A percentile compares a stretch with the other conserved stretches of the same genome.
Conservation (phyloP, 495 filamentous ascomycete species). For the Aspergillus hancockii region DNA sequence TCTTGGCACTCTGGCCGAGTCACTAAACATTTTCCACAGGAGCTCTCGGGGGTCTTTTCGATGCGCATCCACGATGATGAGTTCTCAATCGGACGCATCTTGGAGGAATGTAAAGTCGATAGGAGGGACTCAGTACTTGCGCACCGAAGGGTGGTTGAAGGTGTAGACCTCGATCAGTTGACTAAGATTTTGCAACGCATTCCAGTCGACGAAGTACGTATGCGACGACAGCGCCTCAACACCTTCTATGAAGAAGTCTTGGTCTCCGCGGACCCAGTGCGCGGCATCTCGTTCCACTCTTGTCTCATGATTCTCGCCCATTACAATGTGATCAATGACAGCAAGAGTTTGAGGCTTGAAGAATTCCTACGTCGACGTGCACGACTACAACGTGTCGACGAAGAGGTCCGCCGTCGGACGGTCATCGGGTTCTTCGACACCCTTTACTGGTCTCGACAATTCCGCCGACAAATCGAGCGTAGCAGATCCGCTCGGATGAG, state of each 20-base stretch:
- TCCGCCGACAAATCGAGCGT: conserved; percentile 68
- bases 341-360: conserved; percentile 88
- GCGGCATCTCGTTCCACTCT: conserved; percentile 88
- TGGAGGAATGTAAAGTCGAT: conserved; percentile 75
- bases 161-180: conserved; percentile 76
- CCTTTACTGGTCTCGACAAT: conserved; percentile 82
- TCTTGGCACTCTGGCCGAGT: neutral
- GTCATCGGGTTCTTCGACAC: conserved; percentile 97
- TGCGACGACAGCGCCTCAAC: conserved; percentile 76
- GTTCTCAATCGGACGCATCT: conserved; percentile 77
- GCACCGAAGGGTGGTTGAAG: conserved; percentile 57
- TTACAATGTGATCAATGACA: conserved; percentile 98
- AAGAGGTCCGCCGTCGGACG: conserved; percentile 83
- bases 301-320: conserved; percentile 97
- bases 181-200: conserved; percentile 74
- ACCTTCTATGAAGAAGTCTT: conserved; percentile 95
- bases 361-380: conserved; percentile 92
- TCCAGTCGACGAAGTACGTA: conserved; percentile 70
- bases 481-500: conserved; percentile 74
- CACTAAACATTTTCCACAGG: conserved; percentile 34
- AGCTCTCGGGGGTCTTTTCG: conserved; percentile 90
- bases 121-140: conserved; percentile 42
- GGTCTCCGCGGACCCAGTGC: conserved; percentile 83
- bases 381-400: conserved; percentile 91
- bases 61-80: conserved; percentile 96